Base-by-base conservation (phyloP, 2,329 filamentous ascomycete species). In the Plectosphaerella plurivora region DNA sequence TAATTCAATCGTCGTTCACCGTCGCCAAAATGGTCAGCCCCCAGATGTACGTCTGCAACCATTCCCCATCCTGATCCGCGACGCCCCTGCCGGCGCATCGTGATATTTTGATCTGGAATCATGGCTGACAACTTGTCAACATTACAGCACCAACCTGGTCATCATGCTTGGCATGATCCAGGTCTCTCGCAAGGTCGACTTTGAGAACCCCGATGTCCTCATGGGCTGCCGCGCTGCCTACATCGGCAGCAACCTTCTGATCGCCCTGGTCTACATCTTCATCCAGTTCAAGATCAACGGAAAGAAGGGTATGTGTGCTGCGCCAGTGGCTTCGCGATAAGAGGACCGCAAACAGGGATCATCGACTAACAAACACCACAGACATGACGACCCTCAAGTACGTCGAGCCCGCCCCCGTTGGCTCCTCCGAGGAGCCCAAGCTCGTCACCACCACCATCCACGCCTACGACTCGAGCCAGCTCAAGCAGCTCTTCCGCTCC, bases 131-230 rank as follows among this genome's bases (percentile, higher is more conserved):
- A 9, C 33, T 42, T 15, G 20, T 16, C 37, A 16, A 18, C 56
- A 56, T 51, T 57, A 61, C 72, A 96, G 91, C 65, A 90, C 89
- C 72, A 96, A 96, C 82, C 81, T 96, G 71, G 79, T 90, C 77
- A 91, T 96, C 86, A 92, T 96, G 77, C 84, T 96, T 63, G 89
- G 89, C 69, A 95, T 97, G 88, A 97, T 97, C 91, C 93, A 97
- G 81, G 88, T 96, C 56, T 89, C 91, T 63, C 97, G 97, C 83
- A 90, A 87, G 74, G 86, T 99, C 56, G 91, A 92, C 47, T 96
- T 97, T 66, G 93, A 97, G 28, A 87, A 97, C 67, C 91, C 81
- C 45, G 71, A 73, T 46, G 76, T 81, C 18, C 78, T 84, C 61
- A 83, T 80, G 67, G 63, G 72, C 33, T 76, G 80, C 61, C 81